A percentile compares a stretch with the other conserved stretches of the same genome.
These are phyloP conservation scores for Malassezia equina DNA, from an alignment of 1,284 basidiomycete species.

Conservation along the genomic window DNA sequence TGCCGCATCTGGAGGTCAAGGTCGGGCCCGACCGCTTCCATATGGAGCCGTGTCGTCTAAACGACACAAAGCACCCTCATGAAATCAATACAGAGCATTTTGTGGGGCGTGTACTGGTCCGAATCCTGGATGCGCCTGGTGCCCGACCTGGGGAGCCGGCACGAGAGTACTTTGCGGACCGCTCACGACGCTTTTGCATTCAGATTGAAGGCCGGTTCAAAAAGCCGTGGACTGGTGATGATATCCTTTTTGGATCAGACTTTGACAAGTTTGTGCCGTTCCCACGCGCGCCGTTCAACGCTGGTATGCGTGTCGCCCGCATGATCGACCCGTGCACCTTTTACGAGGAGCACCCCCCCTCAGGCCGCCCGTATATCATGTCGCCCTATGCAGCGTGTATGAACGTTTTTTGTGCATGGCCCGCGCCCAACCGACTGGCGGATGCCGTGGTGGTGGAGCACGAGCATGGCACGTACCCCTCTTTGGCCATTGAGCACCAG, in stretches of 20 bases:
- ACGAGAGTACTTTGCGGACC: constrained; percentile 41
- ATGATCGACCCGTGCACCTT: constrained; percentile 48
- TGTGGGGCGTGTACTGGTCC: constrained; percentile 49
- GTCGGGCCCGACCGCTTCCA: constrained; percentile 48
- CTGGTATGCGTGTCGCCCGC: constrained; percentile 49
- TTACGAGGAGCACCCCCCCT: constrained; percentile 44
- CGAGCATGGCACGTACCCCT: constrained; percentile 25
- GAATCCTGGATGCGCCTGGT: constrained; percentile 48
- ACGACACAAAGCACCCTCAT: constrained; percentile 45
- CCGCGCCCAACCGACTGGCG: constrained; percentile 39
- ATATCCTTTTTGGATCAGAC: constrained; percentile 42
- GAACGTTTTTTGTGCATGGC: constrained; percentile 50
- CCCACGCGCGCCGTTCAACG: constrained; percentile 47
- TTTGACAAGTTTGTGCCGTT: constrained; percentile 45
- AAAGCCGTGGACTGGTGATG: constrained; percentile 30
- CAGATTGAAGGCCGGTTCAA: constrained; percentile 51
- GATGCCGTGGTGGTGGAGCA: constrained; percentile 48
- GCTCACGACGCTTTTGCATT: constrained; percentile 49
- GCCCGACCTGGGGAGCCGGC: constrained; percentile 35
- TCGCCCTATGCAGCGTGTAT: constrained; percentile 49
- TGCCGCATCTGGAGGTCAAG: constrained; percentile 44
- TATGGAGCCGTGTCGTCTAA: constrained; percentile 46
- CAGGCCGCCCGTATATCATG: constrained; percentile 50
- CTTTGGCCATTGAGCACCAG: constrained; percentile 23
- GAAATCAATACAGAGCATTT: constrained; percentile 50